Percentiles rank a stretch among this genome's conserved stretches.
Conservation (phyloP, 441 rosid species). For the Erodium moschatum region DNA sequence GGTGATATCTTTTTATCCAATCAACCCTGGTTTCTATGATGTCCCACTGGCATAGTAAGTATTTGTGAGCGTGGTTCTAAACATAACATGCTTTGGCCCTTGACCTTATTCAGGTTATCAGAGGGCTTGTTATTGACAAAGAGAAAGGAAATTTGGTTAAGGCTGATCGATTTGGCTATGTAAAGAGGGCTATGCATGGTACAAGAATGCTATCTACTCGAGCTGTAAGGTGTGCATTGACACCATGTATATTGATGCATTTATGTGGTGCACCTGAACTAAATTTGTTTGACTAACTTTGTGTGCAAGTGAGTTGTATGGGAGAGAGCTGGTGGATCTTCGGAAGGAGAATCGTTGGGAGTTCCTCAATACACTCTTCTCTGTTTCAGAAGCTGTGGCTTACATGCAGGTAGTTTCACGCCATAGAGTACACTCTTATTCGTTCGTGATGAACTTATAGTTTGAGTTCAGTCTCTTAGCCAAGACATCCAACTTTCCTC, state of each 20-base stretch:
- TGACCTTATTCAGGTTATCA: slow-evolving; percentile 46
- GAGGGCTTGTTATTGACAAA: slow-evolving; percentile 97
- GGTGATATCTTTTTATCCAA: slow-evolving; percentile 35
- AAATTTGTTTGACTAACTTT: slow-evolving; percentile 32
- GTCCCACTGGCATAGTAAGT: slow-evolving; percentile 8
- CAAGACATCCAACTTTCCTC: neutral
- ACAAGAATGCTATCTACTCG: slow-evolving; percentile 77
- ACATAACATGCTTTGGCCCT: neutral
- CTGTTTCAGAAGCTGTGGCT: slow-evolving; percentile 96
- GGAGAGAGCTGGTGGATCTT: slow-evolving; percentile 88
- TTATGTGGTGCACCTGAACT: too few species aligned
- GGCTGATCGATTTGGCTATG: slow-evolving; percentile 93
- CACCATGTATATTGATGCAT: neutral
- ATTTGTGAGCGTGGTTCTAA: slow-evolving; percentile 17
- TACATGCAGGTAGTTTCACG: slow-evolving; percentile 65
- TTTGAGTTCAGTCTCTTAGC: neutral
- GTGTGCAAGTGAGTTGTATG: slow-evolving; percentile 75
- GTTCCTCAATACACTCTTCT: slow-evolving; percentile 85
- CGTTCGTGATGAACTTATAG: neutral
- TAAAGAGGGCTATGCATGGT: slow-evolving; percentile 95
- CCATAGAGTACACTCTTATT: neutral
- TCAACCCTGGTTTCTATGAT: neutral
- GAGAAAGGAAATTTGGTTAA: slow-evolving; percentile 89
- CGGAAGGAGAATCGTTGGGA: slow-evolving; percentile 90
- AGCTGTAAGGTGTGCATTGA: slow-evolving; percentile 52